A percentile compares a stretch with the other conserved stretches of the same genome.
Conservation (phyloP, 352 stramenopile genomes). For the Halophytophthora batemanensis region DNA sequence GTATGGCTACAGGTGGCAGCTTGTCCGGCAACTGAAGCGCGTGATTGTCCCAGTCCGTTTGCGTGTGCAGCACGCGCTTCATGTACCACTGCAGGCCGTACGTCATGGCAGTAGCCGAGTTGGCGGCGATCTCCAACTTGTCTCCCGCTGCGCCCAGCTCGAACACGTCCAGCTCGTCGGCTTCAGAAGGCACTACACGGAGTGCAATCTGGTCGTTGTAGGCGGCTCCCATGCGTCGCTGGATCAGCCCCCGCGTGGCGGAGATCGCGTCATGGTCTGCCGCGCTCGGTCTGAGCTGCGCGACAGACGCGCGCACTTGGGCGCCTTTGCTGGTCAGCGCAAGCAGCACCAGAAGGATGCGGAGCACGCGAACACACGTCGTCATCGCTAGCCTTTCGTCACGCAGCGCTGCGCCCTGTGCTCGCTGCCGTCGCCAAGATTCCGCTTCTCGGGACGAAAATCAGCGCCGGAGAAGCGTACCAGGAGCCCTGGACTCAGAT, state of each 20-base stretch:
- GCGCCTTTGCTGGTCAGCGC: neutral
- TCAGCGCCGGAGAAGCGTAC: no score
- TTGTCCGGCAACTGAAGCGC: slow-evolving; percentile 49
- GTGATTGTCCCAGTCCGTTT: slow-evolving; percentile 83
- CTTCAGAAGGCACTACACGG: slow-evolving; percentile 31
- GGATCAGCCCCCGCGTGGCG: slow-evolving; percentile 53
- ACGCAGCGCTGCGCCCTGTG: no score
- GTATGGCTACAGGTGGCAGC: slow-evolving; percentile 38
- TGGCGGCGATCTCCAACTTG: slow-evolving; percentile 56
- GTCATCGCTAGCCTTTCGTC: neutral
- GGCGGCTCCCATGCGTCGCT: slow-evolving; percentile 41
- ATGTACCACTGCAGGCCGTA: slow-evolving; percentile 80
- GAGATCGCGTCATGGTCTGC: slow-evolving; percentile 45
- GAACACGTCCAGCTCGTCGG: slow-evolving; percentile 58
- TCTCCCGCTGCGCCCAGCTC: slow-evolving; percentile 41
- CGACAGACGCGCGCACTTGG: slow-evolving; percentile 8
- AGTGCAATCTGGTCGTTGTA: slow-evolving; percentile 73
- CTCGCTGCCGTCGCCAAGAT: neutral
- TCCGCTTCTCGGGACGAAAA: no score
- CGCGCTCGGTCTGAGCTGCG: slow-evolving; percentile 12
- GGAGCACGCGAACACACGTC: neutral
- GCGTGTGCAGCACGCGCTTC: slow-evolving; percentile 64
- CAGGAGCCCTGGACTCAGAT: no score
- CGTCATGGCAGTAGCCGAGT: slow-evolving; percentile 57
- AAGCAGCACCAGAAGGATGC: slow-evolving; percentile 19